Conservation (phyloP, 2,329 filamentous ascomycete genomes). For the Aspergillus tubingensis region DNA sequence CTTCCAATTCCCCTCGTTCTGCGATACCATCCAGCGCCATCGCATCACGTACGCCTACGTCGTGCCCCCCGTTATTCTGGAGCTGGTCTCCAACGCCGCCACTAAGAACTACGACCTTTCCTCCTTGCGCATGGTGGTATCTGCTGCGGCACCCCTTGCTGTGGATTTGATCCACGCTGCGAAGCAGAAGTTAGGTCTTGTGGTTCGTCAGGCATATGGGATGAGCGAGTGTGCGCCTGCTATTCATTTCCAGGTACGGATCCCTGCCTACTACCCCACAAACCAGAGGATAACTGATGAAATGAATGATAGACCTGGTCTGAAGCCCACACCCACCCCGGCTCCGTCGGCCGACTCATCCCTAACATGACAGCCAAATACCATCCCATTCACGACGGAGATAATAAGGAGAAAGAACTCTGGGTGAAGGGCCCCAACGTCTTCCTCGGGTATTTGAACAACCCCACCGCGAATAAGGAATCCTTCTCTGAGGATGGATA, state of each 20-base stretch:
- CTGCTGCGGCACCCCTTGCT: constrained; percentile 15
- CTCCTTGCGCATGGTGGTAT: constrained; percentile 18
- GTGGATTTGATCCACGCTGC: constrained; percentile 16
- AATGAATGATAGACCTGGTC: constrained; percentile 11
- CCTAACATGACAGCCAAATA: constrained; percentile 22
- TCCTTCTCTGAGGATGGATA: constrained; percentile 70
- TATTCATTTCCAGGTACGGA: constrained; percentile 15
- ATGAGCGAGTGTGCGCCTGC: constrained; percentile 20
- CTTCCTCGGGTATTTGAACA: constrained; percentile 74
- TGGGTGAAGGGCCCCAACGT: constrained; percentile 77
- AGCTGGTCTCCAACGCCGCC: constrained; percentile 13
- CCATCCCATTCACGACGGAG: constrained; percentile 7
- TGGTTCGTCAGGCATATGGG: constrained; percentile 18
- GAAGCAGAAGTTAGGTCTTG: constrained; percentile 7
- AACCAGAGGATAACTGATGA: background rate
- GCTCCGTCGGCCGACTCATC: constrained; percentile 17
- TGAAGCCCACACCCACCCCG: constrained; percentile 11
- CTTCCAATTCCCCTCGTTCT: constrained; percentile 17
- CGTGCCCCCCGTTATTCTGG: constrained; percentile 17
- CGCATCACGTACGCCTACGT: constrained; percentile 18
- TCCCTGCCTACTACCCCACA: background rate
- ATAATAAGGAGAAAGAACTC: constrained; percentile 49
- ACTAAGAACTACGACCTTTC: constrained; percentile 13
- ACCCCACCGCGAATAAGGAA: constrained; percentile 65
- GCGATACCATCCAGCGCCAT: constrained; percentile 14